phyloP scores from a whole-genome alignment of 139 green algal genomes.

The Coelastrella sp. region DNA sequence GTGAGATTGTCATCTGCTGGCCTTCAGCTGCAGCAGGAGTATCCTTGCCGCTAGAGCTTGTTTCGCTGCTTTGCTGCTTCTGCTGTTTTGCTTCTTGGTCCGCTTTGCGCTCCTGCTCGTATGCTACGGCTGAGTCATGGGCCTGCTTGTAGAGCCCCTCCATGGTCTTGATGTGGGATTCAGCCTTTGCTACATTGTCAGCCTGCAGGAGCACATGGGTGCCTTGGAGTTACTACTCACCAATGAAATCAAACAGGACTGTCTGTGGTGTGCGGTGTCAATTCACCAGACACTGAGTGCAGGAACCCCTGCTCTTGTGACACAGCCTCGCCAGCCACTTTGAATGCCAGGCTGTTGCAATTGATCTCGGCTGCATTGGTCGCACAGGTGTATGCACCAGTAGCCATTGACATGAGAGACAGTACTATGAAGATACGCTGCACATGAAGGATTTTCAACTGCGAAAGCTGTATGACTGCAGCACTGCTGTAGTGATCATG shows the following conservation, averaged over 20 bases:
- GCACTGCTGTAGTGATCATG: background rate
- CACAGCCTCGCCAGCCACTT: background rate
- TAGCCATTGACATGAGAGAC: too few relatives aligned
- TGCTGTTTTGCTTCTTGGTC: conserved; percentile 50
- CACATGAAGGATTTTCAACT: background rate
- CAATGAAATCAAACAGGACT: too few relatives aligned
- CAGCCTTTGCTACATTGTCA: background rate
- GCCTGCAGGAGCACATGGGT: conserved; percentile 30
- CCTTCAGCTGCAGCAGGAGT: background rate
- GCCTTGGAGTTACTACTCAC: too few relatives aligned
- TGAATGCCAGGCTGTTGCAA: background rate
- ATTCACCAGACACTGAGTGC: too few relatives aligned
- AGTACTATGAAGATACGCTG: too few relatives aligned
- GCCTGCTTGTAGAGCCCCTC: conserved; percentile 11
- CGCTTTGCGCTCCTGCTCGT: conserved; percentile 47
- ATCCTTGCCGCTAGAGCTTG: conserved; percentile 9
- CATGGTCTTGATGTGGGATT: background rate
- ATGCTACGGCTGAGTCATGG: background rate
- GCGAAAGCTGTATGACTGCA: background rate
- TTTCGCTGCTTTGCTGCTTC: conserved; percentile 38
- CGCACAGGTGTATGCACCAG: too few relatives aligned
- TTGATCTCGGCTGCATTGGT: background rate
- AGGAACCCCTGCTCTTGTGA: background rate
- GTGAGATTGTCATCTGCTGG: conserved; percentile 48
- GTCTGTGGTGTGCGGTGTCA: too few relatives aligned